A percentile compares a stretch with the other conserved stretches of the same genome.
phyloP scores from a whole-genome alignment of 257 asterid species.

The Scutellaria galericulata region DNA sequence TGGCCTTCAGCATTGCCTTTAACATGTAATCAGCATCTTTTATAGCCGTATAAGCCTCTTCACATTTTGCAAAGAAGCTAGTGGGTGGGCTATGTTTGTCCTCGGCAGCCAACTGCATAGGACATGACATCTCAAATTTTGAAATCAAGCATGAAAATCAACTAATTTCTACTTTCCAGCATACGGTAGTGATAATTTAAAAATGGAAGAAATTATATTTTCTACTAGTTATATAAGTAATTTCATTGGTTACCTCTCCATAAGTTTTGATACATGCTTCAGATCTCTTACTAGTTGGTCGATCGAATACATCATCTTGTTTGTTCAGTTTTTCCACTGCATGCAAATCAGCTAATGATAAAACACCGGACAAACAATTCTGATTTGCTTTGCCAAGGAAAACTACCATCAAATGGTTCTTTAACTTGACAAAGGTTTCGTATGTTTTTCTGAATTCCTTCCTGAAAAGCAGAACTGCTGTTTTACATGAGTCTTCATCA shows the following conservation, averaged over 20 bases:
- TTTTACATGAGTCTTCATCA: conserved; percentile 35
- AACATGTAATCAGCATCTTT: conserved; percentile 65
- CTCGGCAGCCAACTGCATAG: conserved; percentile 46
- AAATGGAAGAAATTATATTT: background rate
- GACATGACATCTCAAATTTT: conserved; percentile 27
- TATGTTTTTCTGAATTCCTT: conserved; percentile 45
- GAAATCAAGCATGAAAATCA: conserved; percentile 13
- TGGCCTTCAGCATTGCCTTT: conserved; percentile 59
- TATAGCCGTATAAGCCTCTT: conserved; percentile 62
- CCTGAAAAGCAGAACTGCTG: conserved; percentile 36
- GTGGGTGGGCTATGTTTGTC: conserved; percentile 38
- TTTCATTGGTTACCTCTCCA: conserved; percentile 44
- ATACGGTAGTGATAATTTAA: conserved; percentile 3
- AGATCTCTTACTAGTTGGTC: conserved; percentile 34
- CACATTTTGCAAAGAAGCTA: conserved; percentile 59
- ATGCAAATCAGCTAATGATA: conserved; percentile 30
- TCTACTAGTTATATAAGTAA: background rate
- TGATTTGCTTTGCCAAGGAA: conserved; percentile 32
- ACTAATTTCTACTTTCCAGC: conserved; percentile 11
- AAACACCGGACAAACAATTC: conserved; percentile 28
- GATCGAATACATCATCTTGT: conserved; percentile 40
- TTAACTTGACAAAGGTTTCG: conserved; percentile 45
- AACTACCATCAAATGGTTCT: conserved; percentile 41
- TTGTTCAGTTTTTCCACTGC: conserved; percentile 27
- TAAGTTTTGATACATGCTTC: conserved; percentile 36